Percentiles rank a stretch among this genome's conserved stretches.
Evolutionary conservation across 139 green algal species (phyloP).

Genomic region (Asterochloris sp.): DNA sequence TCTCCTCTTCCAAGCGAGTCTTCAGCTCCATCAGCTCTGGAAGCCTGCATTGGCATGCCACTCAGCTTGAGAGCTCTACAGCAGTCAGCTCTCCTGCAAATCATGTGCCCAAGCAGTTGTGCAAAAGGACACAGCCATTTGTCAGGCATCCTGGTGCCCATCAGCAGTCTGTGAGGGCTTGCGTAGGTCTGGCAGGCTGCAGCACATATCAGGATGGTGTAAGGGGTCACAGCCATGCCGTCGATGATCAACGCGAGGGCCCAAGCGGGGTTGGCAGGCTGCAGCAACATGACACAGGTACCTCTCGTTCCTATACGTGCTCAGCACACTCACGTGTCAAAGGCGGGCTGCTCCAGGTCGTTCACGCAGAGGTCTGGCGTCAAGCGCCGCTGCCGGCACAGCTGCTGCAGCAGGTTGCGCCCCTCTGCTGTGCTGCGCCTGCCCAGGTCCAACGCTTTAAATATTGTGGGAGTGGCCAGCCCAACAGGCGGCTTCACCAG

Average conservation of each 20-base stretch:
- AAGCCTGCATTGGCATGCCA: slow-evolving; percentile 42
- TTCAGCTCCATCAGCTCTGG: slow-evolving; percentile 84
- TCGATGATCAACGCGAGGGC: background rate
- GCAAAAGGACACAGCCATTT: background rate
- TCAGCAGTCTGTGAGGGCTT: background rate
- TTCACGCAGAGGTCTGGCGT: slow-evolving; percentile 76
- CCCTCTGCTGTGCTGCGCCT: slow-evolving; percentile 74
- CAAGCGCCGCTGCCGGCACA: slow-evolving; percentile 29
- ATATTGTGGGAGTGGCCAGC: slow-evolving; percentile 87
- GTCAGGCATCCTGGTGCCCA: background rate
- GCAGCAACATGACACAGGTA: background rate
- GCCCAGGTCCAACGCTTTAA: slow-evolving; percentile 88
- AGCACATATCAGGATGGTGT: background rate
- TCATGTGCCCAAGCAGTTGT: background rate
- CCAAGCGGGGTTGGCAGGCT: background rate
- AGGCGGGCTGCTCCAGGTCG: slow-evolving; percentile 92
- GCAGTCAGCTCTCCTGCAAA: background rate
- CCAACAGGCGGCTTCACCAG: slow-evolving; percentile 89
- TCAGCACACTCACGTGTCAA: slow-evolving; percentile 55
- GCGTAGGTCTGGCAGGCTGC: background rate
- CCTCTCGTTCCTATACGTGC: background rate
- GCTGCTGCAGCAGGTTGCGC: slow-evolving; percentile 58
- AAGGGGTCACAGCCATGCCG: background rate
- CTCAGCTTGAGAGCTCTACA: background rate
- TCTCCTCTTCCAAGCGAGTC: slow-evolving; percentile 50